phyloP scores from a whole-genome alignment of 352 stramenopile genomes.

The Globisporangium canariense region DNA sequence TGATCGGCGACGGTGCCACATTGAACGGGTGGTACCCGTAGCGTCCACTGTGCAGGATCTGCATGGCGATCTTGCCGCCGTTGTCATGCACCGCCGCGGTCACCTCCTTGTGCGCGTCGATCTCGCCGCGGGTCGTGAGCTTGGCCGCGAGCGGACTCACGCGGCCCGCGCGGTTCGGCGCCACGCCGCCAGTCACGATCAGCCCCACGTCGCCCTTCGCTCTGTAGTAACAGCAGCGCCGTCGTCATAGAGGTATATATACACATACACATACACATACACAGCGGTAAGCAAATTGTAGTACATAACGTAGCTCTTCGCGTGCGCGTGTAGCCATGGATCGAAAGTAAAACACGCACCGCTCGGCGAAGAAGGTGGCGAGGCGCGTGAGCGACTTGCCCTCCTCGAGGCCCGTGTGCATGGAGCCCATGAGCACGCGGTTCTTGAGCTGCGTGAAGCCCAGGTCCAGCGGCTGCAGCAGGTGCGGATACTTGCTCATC shows the following conservation, averaged over 20 bases:
- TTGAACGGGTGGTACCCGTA: constrained; percentile 96
- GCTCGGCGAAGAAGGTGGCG: constrained; percentile 93
- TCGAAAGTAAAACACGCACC: constrained; percentile 26
- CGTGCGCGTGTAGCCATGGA: too few species aligned
- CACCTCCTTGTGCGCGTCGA: constrained; percentile 89
- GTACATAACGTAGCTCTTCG: not conserved
- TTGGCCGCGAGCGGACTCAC: constrained; percentile 93
- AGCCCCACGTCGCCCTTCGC: constrained; percentile 92
- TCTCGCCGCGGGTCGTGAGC: constrained; percentile 88
- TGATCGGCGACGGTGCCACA: constrained; percentile 90
- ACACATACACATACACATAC: not conserved
- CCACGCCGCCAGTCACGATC: constrained; percentile 93
- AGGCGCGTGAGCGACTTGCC: constrained; percentile 75
- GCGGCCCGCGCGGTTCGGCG: constrained; percentile 92
- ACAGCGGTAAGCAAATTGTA: not conserved
- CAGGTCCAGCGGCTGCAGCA: constrained; percentile 74
- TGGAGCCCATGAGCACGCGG: constrained; percentile 89
- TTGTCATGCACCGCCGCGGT: constrained; percentile 91
- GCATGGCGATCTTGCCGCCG: constrained; percentile 86
- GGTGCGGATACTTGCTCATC: constrained; percentile 73
- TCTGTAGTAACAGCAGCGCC: constrained; percentile 17
- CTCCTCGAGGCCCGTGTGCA: constrained; percentile 92
- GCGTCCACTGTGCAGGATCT: constrained; percentile 92
- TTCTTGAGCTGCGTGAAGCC: constrained; percentile 86
- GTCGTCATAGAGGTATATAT: not conserved